Evolutionary conservation across 768 basidiomycete species (phyloP), one percentile per base, ranked within the genome.

Genomic region (Amanita polypyramis): DNA sequence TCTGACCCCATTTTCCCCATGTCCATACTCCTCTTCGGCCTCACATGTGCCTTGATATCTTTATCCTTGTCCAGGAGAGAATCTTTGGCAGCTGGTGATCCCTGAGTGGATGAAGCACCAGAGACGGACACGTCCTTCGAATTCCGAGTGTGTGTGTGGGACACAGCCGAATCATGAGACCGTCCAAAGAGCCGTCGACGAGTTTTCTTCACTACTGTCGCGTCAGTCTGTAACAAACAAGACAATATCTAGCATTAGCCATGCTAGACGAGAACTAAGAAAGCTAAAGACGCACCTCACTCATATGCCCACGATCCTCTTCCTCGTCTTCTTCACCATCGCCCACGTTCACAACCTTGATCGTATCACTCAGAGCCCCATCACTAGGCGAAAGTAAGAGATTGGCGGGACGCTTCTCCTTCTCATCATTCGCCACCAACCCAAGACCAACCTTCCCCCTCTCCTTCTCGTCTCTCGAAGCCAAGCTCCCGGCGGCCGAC

Each of bases 101-200:
- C 48, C 2, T 35, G 47, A 20, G 27, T 37, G 36, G 54, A 50
- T 5, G 56, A 50, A 30, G 36, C 27, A 23, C 14, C 32, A 12
- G 29, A 34, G 15, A 20, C 10, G 9, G 43, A 44, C 10, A n/a
- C 12, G 20, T 55, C 55, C 47, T 53, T 58, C 3, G 57, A 54
- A n/a, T 27, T 45, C 14, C 55, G 54, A 29, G 50, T 38, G 17
- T 36, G n/a, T 11, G 2, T 30, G 8, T 32, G 42, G 4, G 63
- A 60, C 4, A 56, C 58, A 27, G 55, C 51, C 4, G 73, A 74
- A 36, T 72, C 71, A n/a, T 66, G 68, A 0, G 80, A 79, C 8
- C 74, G 76, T n/a, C 83, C 78, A 56, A 86, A 86, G 5, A 85
- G 55, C 11, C 73, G 70, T 6, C 75, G 69, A 8, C 77, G 74